A percentile compares a stretch with the other conserved stretches of the same genome.
Evolutionary conservation across 208 protist genomes (phyloP).

Genomic region (Crithidia mellificae): DNA sequence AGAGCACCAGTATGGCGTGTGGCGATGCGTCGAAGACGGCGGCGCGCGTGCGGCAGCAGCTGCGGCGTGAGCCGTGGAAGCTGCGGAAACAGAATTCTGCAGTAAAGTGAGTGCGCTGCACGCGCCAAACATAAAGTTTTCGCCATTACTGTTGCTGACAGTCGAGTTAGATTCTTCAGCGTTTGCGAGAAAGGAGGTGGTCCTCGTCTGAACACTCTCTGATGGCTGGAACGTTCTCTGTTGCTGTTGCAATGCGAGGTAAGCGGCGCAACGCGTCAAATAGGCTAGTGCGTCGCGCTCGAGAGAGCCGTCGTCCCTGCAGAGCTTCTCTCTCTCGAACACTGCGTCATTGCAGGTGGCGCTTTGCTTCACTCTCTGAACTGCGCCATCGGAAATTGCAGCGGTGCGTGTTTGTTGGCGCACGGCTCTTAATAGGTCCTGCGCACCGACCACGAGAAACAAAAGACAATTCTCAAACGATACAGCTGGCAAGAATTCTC

Average conservation of each 20-base stretch:
- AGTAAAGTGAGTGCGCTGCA: slow-evolving; percentile 17
- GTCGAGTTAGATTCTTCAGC: too few species aligned
- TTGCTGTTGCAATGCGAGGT: not conserved
- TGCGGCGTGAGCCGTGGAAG: too few species aligned
- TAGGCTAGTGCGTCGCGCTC: not conserved
- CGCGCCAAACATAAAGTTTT: not conserved
- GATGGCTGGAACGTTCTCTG: not conserved
- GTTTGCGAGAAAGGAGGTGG: too few species aligned
- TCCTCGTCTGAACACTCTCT: too few species aligned
- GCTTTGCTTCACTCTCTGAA: too few species aligned
- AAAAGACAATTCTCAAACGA: slow-evolving; percentile 4
- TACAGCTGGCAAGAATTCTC: not conserved
- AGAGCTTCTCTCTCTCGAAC: too few species aligned
- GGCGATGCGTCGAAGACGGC: too few species aligned
- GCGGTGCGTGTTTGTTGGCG: not conserved
- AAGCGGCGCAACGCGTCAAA: slow-evolving; percentile 13
- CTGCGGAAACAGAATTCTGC: not conserved
- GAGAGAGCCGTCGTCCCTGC: not conserved
- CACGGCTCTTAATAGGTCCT: not conserved
- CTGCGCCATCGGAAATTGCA: not conserved
- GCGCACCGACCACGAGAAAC: not conserved
- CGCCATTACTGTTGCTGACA: too few species aligned
- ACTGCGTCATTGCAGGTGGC: too few species aligned
- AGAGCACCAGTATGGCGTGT: slow-evolving; percentile 25
- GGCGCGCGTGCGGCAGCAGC: not conserved